phyloP scores from a whole-genome alignment of 2,329 filamentous ascomycete species.

The Aspergillus thermomutatus region DNA sequence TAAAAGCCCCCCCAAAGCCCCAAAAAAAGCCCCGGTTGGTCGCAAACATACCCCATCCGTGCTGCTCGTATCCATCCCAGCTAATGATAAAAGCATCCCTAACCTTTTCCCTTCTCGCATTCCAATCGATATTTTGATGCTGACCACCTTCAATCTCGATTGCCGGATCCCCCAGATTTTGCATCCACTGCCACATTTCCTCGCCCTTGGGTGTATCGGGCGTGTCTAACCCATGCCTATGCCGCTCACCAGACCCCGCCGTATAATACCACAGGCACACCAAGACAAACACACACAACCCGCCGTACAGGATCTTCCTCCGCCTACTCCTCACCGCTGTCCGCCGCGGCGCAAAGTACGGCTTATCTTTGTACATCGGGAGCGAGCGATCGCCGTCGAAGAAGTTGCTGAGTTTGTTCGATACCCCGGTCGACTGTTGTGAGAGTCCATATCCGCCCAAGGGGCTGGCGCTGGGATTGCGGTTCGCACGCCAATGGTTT shows the following conservation, averaged over 20 bases:
- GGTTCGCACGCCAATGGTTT: slow-evolving; percentile 58
- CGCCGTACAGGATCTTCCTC: slow-evolving; percentile 59
- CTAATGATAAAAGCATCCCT: slow-evolving; percentile 87
- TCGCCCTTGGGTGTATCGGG: slow-evolving; percentile 35
- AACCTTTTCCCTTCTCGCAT: slow-evolving; percentile 71
- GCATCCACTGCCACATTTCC: slow-evolving; percentile 56
- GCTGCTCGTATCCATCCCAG: slow-evolving; percentile 87
- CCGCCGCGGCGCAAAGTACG: slow-evolving; percentile 61
- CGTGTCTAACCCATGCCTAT: slow-evolving; percentile 18
- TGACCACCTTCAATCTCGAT: slow-evolving; percentile 21
- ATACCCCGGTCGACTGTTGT: slow-evolving; percentile 46
- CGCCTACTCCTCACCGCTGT: slow-evolving; percentile 58
- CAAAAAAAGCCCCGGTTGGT: no score
- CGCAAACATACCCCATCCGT: slow-evolving; percentile 89
- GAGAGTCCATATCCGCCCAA: slow-evolving; percentile 38
- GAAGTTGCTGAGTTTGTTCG: slow-evolving; percentile 62
- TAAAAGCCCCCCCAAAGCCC: no score
- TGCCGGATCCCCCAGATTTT: slow-evolving; percentile 46
- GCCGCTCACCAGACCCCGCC: slow-evolving; percentile 15
- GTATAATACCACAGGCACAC: slow-evolving; percentile 64
- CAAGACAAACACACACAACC: slow-evolving; percentile 55
- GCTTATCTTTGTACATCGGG: slow-evolving; percentile 99
- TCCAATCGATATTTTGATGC: slow-evolving; percentile 63
- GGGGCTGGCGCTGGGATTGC: slow-evolving; percentile 43
- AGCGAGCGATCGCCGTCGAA: slow-evolving; percentile 63